Conservation (phyloP, 2,329 filamentous ascomycete species). For the Colletotrichum destructivum region DNA sequence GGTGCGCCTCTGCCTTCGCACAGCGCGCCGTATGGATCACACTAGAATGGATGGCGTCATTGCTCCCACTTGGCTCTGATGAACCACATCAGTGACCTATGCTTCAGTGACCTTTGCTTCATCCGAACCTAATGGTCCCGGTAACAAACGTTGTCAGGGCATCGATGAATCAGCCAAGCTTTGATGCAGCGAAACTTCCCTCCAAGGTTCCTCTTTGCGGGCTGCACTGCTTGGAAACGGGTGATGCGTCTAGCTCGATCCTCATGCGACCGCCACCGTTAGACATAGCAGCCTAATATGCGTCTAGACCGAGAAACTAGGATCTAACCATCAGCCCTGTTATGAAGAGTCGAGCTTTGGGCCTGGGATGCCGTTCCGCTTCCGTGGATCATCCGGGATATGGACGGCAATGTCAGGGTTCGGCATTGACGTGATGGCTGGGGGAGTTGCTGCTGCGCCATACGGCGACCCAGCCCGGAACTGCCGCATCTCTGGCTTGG, state of each 20-base stretch:
- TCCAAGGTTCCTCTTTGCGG: not conserved
- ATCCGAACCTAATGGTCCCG: conserved; percentile 23
- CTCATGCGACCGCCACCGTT: conserved; percentile 31
- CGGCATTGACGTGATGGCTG: conserved; percentile 16
- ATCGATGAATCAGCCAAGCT: not conserved
- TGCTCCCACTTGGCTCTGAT: conserved; percentile 22
- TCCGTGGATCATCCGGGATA: not conserved
- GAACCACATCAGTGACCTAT: conserved; percentile 19
- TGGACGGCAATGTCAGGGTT: not conserved
- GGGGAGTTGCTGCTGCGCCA: conserved; percentile 27
- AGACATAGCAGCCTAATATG: conserved; percentile 15
- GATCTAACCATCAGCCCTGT: conserved; percentile 25
- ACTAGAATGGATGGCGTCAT: conserved; percentile 7
- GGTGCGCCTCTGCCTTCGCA: not conserved
- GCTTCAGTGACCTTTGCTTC: too few species aligned
- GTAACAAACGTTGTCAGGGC: not conserved
- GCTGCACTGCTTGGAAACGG: conserved; percentile 11
- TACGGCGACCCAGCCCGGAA: conserved; percentile 28
- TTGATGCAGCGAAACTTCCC: not conserved
- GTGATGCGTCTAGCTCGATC: conserved; percentile 9
- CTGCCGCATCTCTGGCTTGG: not conserved
- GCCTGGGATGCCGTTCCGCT: not conserved
- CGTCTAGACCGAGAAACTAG: conserved; percentile 18
- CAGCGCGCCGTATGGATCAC: not conserved
- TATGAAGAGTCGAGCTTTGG: not conserved